Evolutionary conservation across 129 eudicot species (phyloP).

Genomic region (Artemisia tridentata): DNA sequence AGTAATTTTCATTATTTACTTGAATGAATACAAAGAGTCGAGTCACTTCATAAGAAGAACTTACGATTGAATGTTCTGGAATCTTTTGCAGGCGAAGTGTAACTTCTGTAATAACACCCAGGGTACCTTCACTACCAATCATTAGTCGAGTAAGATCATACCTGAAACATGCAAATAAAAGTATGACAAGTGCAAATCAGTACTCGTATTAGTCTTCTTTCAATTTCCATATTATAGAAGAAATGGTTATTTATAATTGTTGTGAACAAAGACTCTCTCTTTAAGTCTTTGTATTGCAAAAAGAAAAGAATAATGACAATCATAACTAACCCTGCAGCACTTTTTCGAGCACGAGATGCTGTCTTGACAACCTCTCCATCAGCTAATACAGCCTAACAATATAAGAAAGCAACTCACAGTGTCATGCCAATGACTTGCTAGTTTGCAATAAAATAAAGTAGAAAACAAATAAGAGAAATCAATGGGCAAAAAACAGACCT

Average conservation of each 20-base stretch:
- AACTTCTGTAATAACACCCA: conserved; percentile 95
- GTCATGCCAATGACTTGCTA: background rate
- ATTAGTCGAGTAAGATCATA: conserved; percentile 88
- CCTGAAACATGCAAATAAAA: conserved; percentile 36
- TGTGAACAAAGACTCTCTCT: too few species aligned
- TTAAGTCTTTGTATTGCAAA: background rate
- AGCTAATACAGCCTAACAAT: conserved; percentile 69
- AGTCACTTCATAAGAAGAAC: conserved; percentile 10
- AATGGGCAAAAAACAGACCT: conserved; percentile 41
- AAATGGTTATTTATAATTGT: too few species aligned
- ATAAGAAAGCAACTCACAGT: conserved; percentile 19
- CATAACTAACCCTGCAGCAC: conserved; percentile 93
- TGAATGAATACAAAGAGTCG: background rate
- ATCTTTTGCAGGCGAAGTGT: conserved; percentile 90
- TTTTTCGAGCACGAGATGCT: conserved; percentile 96
- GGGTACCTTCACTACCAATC: conserved; percentile 99
- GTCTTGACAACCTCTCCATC: conserved; percentile 94
- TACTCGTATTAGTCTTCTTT: too few species aligned
- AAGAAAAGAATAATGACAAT: background rate
- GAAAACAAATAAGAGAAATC: background rate
- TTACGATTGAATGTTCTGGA: conserved; percentile 84
- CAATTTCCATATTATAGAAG: too few species aligned
- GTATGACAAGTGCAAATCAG: background rate
- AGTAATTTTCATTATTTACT: background rate
- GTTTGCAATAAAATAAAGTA: background rate